A percentile compares a stretch with the other conserved stretches of the same genome.
phyloP scores from a whole-genome alignment of 1,284 basidiomycete species.

The Abortiporus biennis region DNA sequence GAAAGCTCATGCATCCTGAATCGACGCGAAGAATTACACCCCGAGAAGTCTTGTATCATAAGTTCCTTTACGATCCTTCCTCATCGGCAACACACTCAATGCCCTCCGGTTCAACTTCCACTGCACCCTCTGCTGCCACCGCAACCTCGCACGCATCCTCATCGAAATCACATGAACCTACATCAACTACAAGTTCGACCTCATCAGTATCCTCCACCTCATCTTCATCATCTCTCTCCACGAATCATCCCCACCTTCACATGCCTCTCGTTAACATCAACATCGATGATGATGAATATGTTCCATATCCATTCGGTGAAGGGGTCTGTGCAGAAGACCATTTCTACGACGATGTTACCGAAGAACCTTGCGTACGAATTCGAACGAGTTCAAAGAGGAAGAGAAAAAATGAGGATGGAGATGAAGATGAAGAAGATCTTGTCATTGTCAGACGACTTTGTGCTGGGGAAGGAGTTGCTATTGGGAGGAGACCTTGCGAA shows the following conservation, averaged over 20 bases:
- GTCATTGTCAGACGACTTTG: constrained; percentile 35
- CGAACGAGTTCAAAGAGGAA: constrained; percentile 7
- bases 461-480: constrained; percentile 66
- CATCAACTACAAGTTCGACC: no score
- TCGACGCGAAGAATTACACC: constrained; percentile 75
- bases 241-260: no score
- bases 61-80: constrained; percentile 51
- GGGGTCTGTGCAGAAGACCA: constrained; percentile 60
- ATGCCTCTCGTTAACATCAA: no score
- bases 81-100: no score
- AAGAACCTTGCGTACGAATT: constrained; percentile 45
- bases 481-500: constrained; percentile 64
- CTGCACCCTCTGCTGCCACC: no score
- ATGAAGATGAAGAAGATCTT: constrained; percentile 20
- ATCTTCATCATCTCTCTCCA: no score
- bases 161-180: no score
- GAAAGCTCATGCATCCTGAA: constrained; percentile 68
- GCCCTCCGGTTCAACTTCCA: no score
- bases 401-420: constrained; percentile 16
- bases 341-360: constrained; percentile 48
- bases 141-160: no score
- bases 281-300: constrained; percentile 58
- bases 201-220: no score
- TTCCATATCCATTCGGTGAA: constrained; percentile 60
- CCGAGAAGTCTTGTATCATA: constrained; percentile 68